phyloP scores from a whole-genome alignment of 345 rosid genomes.

The Litchi chinensis region DNA sequence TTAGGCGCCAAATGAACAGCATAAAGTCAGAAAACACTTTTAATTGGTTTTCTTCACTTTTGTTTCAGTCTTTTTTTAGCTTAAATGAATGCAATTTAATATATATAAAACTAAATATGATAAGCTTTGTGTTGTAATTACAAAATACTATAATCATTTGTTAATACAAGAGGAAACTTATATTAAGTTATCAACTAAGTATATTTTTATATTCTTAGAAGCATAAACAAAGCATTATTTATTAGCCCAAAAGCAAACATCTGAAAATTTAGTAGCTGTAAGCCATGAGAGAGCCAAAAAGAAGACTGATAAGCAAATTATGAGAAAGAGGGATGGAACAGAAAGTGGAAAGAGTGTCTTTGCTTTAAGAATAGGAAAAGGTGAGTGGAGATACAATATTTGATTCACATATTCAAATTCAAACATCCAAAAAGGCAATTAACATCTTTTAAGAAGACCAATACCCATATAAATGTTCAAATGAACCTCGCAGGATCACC shows the following conservation, averaged over 20 bases:
- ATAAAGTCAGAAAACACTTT: background rate
- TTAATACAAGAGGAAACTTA: background rate
- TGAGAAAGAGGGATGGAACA: background rate
- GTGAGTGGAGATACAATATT: background rate
- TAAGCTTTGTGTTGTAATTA: background rate
- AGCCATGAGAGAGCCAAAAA: background rate
- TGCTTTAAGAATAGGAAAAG: conserved; percentile 22
- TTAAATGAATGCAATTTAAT: background rate
- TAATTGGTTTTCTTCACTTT: background rate
- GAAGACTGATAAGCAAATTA: background rate
- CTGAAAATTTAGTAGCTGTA: background rate
- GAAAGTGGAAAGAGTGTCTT: background rate
- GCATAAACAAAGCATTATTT: background rate
- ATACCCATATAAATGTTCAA: background rate
- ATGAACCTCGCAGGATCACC: background rate
- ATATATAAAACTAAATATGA: too few species aligned
- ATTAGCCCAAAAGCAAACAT: background rate
- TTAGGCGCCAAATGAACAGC: conserved; percentile 13
- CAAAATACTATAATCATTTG: background rate
- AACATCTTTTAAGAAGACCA: conserved; percentile 10
- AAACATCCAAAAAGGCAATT: conserved; percentile 2
- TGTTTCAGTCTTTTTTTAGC: background rate
- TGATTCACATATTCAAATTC: background rate
- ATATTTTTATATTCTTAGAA: too few species aligned
- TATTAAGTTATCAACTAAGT: too few species aligned